Evolutionary conservation across 371 early-diverging fungal species (phyloP), one percentile per base, ranked within the genome.

Genomic region (Globomyces sp.): DNA sequence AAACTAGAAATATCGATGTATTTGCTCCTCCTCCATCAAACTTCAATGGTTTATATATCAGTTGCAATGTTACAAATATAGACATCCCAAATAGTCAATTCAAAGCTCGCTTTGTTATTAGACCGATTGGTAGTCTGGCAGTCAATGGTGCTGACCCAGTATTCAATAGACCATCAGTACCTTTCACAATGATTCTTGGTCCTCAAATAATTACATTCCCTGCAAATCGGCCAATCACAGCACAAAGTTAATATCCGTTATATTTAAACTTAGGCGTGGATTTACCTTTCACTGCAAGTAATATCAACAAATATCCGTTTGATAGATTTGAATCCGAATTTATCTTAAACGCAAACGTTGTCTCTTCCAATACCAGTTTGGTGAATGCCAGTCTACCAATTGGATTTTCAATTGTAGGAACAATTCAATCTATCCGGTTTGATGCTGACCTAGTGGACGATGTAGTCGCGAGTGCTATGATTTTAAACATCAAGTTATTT

Each of bases 251-350:
- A 52, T 63, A 24, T 24, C 24, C 0, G 24, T 24, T 24, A 24
- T 24, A 24, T 24, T 24, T 24, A 24, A 24, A 24, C 24, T 24
- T 24, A 24, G 24, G 24, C 24, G 24, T 24, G 10, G 39, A 37
- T 43, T 1, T 63, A 13, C 13, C 48, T 13, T 37, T 70, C 37
- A 49, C 55, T 3, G 37, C 62, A 8, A 66, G 63, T 3, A 67
- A 69, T 55, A 51, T 59, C 39, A 74, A 74, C 68, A 70, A 37
- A 11, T 74, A 74, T 48, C 74, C 74, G 0, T 72, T 74, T 51
- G 74, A 74, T 43, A 60, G 34, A 11, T 74, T 57, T 39, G 11
- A 39, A 10, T 36, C 51, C 8, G 60, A 62, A 47, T 24, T 66
- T 34, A 36, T 67, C 24, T 48, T 58, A 39, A 37, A 58, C 51